phyloP scores from a whole-genome alignment of 2,329 filamentous ascomycete genomes.

The Colletotrichum filicis region DNA sequence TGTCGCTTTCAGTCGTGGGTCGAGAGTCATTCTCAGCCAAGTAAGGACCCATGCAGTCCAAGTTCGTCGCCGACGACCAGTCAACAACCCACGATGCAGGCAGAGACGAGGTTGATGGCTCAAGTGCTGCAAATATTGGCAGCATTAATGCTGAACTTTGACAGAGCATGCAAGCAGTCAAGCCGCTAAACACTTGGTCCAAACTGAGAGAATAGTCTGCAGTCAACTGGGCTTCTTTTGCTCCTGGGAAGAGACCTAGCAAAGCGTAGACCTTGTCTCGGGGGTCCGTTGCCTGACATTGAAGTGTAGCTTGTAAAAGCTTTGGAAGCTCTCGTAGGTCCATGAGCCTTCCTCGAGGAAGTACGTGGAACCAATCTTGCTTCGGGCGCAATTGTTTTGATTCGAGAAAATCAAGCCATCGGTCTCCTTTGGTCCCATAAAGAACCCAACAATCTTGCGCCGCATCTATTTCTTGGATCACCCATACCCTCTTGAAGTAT shows the following conservation, averaged over 20 bases:
- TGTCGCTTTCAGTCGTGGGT: too few species aligned
- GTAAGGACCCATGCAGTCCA: too few species aligned
- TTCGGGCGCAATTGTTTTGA: too few species aligned
- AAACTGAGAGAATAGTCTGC: not conserved
- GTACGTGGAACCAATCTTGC: not conserved
- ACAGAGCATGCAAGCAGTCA: not conserved
- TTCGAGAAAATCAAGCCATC: not conserved
- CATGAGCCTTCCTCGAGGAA: too few species aligned
- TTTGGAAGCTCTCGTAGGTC: too few species aligned
- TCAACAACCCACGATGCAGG: too few species aligned
- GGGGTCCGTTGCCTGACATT: too few species aligned
- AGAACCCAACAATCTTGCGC: not conserved
- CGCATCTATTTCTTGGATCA: conserved; percentile 15
- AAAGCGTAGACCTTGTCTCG: conserved; percentile 11
- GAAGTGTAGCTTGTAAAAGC: too few species aligned
- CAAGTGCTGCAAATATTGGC: not conserved
- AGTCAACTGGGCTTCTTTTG: not conserved
- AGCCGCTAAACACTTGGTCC: not conserved
- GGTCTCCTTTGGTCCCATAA: not conserved
- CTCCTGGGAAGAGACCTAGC: not conserved
- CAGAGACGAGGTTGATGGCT: too few species aligned
- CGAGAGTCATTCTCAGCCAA: too few species aligned
- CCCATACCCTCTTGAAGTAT: conserved; percentile 18
- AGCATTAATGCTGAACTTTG: not conserved
- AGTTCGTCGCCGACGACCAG: too few species aligned